Percentiles rank a stretch among this genome's conserved stretches.
Evolutionary conservation across 805 yeast genomes (phyloP).

Genomic region (Cyberlindnera japonica): DNA sequence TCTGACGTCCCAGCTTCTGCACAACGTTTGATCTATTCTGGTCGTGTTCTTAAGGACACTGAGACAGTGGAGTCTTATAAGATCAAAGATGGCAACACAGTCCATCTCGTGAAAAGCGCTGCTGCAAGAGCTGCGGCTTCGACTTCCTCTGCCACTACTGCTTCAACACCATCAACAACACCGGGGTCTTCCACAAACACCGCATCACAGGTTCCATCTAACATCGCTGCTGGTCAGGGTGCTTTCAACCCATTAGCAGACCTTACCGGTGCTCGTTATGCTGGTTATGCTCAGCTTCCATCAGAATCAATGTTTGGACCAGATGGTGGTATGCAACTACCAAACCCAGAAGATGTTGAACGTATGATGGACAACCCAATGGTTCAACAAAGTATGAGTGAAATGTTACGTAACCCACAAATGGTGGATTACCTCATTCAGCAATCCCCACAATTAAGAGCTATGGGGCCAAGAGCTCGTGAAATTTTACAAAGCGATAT

Average conservation of each 20-base stretch:
- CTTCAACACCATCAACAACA: constrained; percentile 39
- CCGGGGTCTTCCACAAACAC: no score
- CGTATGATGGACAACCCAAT: constrained; percentile 77
- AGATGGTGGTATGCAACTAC: constrained; percentile 78
- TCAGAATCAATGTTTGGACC: constrained; percentile 87
- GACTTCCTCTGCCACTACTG: constrained; percentile 24
- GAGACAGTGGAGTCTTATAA: constrained; percentile 75
- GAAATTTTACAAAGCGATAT: constrained; percentile 80
- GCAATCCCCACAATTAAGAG: constrained; percentile 78
- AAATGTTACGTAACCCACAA: constrained; percentile 81
- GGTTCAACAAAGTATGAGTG: constrained; percentile 77
- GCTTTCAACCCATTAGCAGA: constrained; percentile 89
- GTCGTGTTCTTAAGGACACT: constrained; percentile 84
- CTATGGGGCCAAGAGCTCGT: constrained; percentile 87
- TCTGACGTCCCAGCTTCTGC: constrained; percentile 69
- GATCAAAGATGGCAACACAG: constrained; percentile 79
- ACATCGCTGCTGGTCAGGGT: constrained; percentile 83
- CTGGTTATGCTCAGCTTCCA: constrained; percentile 88
- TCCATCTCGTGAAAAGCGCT: constrained; percentile 79
- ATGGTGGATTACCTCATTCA: constrained; percentile 79
- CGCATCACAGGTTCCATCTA: constrained; percentile 56
- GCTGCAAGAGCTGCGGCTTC: constrained; percentile 25
- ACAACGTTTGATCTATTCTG: constrained; percentile 90
- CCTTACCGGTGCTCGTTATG: constrained; percentile 92
- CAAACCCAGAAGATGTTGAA: constrained; percentile 71